Conservation (phyloP, 2,329 filamentous ascomycete genomes). For the Fusarium sp. region DNA sequence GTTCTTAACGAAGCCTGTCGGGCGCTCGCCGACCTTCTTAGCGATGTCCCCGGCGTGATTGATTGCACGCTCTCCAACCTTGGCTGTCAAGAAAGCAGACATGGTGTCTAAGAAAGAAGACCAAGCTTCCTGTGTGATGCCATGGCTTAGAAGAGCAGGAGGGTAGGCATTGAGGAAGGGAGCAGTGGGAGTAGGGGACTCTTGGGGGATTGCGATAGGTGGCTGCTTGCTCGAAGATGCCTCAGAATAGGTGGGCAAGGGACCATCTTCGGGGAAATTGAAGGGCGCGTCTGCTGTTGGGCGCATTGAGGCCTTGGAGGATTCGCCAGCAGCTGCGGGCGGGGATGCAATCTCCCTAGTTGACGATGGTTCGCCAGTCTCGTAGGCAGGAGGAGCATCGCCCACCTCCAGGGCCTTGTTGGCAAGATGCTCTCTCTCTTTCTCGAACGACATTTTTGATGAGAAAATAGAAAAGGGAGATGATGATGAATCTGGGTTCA, state of each 20-base stretch:
- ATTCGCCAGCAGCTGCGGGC: neutral
- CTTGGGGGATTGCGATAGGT: conserved; percentile 58
- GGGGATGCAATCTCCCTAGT: neutral
- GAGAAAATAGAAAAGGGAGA: neutral
- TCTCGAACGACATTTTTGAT: conserved; percentile 19
- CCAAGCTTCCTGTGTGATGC: conserved; percentile 52
- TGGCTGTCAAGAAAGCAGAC: conserved; percentile 60
- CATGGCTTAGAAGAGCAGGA: conserved; percentile 52
- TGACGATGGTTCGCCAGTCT: conserved; percentile 10
- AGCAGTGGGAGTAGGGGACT: conserved; percentile 47
- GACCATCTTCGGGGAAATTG: conserved; percentile 51
- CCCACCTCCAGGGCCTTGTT: neutral
- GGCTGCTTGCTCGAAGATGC: conserved; percentile 34
- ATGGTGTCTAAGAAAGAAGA: conserved; percentile 53
- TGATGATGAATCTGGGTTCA: neutral
- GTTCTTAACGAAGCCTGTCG: conserved; percentile 50
- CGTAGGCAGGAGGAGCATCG: conserved; percentile 20
- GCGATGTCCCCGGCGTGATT: conserved; percentile 57
- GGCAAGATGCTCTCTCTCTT: conserved; percentile 30
- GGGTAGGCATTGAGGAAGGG: conserved; percentile 56
- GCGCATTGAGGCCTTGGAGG: neutral
- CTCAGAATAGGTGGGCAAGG: conserved; percentile 48
- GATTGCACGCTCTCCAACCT: conserved; percentile 57
- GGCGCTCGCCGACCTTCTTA: conserved; percentile 51
- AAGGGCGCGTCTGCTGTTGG: conserved; percentile 54